Conservation (phyloP, 2,329 filamentous ascomycete genomes). For the Microsporum audouinii region DNA sequence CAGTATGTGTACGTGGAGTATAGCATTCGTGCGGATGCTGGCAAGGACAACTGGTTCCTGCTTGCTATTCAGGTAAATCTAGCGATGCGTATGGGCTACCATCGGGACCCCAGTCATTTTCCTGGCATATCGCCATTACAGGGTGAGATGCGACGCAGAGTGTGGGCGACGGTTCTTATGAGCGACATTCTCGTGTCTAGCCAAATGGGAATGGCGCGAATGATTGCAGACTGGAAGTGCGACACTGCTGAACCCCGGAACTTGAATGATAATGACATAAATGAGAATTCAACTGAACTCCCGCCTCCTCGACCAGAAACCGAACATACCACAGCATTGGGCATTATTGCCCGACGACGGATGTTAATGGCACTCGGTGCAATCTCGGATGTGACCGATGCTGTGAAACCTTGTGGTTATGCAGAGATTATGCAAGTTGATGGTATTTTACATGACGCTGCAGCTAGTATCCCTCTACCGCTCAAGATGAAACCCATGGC, state of each 20-base stretch:
- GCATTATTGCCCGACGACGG: conserved; percentile 27
- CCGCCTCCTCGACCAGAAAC: conserved; percentile 43
- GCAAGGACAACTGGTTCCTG: conserved; percentile 44
- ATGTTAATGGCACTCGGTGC: conserved; percentile 29
- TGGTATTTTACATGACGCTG: not conserved
- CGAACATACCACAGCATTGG: conserved; percentile 41
- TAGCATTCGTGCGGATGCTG: conserved; percentile 41
- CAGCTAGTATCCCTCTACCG: conserved; percentile 10
- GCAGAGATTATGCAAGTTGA: conserved; percentile 22
- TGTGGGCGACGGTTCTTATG: conserved; percentile 37
- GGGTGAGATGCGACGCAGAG: conserved; percentile 42
- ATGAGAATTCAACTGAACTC: conserved; percentile 38
- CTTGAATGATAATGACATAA: conserved; percentile 50
- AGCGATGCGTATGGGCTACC: conserved; percentile 53
- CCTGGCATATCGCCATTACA: conserved; percentile 44
- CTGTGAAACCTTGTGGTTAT: conserved; percentile 25
- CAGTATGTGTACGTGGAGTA: conserved; percentile 46
- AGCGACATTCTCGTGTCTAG: conserved; percentile 52
- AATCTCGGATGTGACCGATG: conserved; percentile 29
- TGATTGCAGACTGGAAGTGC: conserved; percentile 48
- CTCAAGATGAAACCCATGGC: conserved; percentile 20
- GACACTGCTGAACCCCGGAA: conserved; percentile 51
- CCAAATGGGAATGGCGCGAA: conserved; percentile 53
- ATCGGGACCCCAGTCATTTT: conserved; percentile 47
- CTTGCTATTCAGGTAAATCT: conserved; percentile 45